Percentiles rank a stretch among this genome's conserved stretches.
These are phyloP conservation scores for Geosmithia putterillii DNA, from an alignment of 2,329 filamentous ascomycete species.

Conservation along the genomic window DNA sequence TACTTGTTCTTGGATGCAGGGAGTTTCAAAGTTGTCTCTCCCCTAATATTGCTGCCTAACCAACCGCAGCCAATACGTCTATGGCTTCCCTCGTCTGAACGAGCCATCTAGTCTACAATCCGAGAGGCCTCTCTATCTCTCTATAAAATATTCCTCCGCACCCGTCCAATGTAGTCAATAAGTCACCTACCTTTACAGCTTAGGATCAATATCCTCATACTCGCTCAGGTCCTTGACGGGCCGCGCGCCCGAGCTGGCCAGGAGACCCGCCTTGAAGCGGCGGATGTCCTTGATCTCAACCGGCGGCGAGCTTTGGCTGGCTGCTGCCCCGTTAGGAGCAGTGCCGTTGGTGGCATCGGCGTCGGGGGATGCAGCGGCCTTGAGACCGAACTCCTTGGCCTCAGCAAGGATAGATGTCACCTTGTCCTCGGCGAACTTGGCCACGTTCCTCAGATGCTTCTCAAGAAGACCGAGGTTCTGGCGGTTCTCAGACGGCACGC, in stretches of 20 bases:
- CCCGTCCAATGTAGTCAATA: too few species aligned
- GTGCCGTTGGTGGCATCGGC: constrained; percentile 19
- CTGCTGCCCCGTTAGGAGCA: constrained; percentile 30
- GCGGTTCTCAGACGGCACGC: constrained; percentile 26
- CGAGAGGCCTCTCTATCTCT: neutral
- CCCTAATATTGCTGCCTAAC: neutral
- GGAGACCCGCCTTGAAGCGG: constrained; percentile 65
- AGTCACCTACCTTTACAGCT: constrained; percentile 56
- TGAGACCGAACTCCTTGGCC: constrained; percentile 29
- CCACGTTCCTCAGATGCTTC: constrained; percentile 33
- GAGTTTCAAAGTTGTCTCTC: too few species aligned
- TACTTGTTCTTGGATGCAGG: neutral
- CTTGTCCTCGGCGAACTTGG: constrained; percentile 35
- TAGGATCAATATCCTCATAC: constrained; percentile 76
- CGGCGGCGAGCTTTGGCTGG: constrained; percentile 21
- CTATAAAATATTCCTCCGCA: too few species aligned
- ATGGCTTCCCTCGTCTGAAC: neutral
- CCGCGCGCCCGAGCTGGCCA: constrained; percentile 58
- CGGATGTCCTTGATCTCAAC: constrained; percentile 71
- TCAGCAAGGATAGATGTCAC: constrained; percentile 32
- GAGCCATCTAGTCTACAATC: neutral
- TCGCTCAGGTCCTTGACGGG: constrained; percentile 66
- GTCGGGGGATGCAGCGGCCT: constrained; percentile 19
- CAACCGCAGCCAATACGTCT: neutral
- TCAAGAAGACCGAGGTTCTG: constrained; percentile 38